Conservation (phyloP, 2,329 filamentous ascomycete genomes). For the Penicillium sp. region DNA sequence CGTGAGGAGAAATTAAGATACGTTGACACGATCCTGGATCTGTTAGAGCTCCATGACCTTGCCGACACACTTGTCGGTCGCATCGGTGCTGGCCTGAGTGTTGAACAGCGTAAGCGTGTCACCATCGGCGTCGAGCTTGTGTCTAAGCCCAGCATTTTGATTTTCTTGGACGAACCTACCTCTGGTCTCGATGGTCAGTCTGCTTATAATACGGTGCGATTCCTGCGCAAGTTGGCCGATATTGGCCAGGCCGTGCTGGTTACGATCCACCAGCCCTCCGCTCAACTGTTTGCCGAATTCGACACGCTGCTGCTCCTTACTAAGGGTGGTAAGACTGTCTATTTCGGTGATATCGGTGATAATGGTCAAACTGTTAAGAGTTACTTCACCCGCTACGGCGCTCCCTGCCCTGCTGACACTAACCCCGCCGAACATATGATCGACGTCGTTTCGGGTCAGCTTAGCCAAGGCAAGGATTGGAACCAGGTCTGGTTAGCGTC, state of each 20-base stretch:
- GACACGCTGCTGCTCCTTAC: conserved; percentile 10
- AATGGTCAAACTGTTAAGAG: conserved; percentile 10
- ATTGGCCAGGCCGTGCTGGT: conserved; percentile 14
- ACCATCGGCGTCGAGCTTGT: conserved; percentile 15
- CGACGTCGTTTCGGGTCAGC: conserved; percentile 13
- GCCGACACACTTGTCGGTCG: conserved; percentile 9
- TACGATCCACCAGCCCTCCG: conserved; percentile 13
- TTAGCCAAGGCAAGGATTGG: conserved; percentile 13
- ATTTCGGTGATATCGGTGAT: conserved; percentile 15
- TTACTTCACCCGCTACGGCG: conserved; percentile 9
- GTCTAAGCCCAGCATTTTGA: conserved; percentile 13
- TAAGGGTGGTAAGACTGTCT: conserved; percentile 14
- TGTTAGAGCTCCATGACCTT: conserved; percentile 10
- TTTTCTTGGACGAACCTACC: conserved; percentile 15
- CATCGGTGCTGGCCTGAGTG: conserved; percentile 10
- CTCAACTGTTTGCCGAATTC: conserved; percentile 14
- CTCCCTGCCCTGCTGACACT: conserved; percentile 4
- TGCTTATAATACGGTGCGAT: conserved; percentile 12
- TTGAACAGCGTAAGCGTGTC: conserved; percentile 15
- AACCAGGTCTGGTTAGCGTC: conserved; percentile 11
- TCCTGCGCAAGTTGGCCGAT: conserved; percentile 13
- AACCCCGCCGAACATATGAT: conserved; percentile 16
- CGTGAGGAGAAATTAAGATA: conserved; percentile 11
- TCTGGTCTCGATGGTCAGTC: conserved; percentile 13
- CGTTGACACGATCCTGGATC: conserved; percentile 12